phyloP scores from a whole-genome alignment of 345 rosid species.

The Combretum micranthum region DNA sequence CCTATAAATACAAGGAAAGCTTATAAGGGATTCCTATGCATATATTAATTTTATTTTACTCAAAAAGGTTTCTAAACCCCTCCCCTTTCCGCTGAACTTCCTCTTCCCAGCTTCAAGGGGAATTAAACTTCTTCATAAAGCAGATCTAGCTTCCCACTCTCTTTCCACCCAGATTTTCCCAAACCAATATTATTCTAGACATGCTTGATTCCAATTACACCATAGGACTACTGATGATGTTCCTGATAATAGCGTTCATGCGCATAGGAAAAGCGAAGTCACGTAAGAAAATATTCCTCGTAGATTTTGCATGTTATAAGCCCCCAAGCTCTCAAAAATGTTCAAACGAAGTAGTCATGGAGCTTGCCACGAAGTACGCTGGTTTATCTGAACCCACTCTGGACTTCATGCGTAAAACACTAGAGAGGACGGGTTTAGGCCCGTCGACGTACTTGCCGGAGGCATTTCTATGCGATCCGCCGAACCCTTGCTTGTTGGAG shows the following conservation, averaged over 20 bases:
- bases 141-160: no score
- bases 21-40: no score
- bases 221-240: neutral
- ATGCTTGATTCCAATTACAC: neutral
- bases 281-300: neutral
- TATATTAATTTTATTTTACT: no score
- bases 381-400: neutral
- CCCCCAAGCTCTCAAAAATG: conserved; percentile 3
- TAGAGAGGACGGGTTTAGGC: conserved; percentile 13
- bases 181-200: neutral
- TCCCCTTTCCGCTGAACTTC: no score
- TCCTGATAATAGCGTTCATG: neutral
- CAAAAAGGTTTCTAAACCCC: no score
- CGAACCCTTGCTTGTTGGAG: neutral
- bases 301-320: conserved; percentile 9
- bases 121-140: no score
- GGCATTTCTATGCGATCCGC: conserved; percentile 5
- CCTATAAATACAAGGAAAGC: no score
- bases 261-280: neutral
- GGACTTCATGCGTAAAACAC: conserved; percentile 7
- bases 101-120: conserved; percentile 2
- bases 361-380: neutral
- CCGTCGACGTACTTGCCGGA: conserved; percentile 6
- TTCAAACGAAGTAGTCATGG: neutral
- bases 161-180: no score